Base-by-base conservation (phyloP, 139 green algal genomes). In the Chlorella sp. region DNA sequence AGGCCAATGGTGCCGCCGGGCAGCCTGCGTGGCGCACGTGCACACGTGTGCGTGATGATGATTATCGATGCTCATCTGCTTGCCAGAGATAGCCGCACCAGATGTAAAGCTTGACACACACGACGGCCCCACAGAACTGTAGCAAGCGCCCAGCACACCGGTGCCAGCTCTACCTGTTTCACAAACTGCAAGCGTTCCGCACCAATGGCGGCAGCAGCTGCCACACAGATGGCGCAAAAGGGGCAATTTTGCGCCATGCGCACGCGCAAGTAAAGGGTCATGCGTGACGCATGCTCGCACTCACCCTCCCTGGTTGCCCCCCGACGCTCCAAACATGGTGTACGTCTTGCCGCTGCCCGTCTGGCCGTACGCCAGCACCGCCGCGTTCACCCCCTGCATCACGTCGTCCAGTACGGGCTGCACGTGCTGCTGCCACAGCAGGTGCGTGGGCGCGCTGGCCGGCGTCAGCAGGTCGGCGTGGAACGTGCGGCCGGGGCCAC, bases 341-440 rank as follows among this genome's bases (percentile, higher is more conserved):
- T 75, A 42, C 2, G 74, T 77, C 71, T 84, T 85, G 77, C 87
- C 87, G 24, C 69, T 78, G 71, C 83, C 87, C 0, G 87, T 92
- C 66, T 90, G 87, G 1, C 85, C 87, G 66, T 89, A 88, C 6
- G 83, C 85, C 71, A 89, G 89, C 4, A 89, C 70, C 4, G 83
- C 85, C 50, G 49, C 24, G 62, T 81, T 85, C 36, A 79, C 34
- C 27, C 79, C 79, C 34, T 30, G 23, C 27, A 81, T n/a, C 5
- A 61, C 55, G 1, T 49, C 62, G 14, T 82, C 60, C 76, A 82
- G 22, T 2, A 82, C 50, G 4, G 74, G 74, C 36, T 65, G 62
- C 67, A 85, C 78, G 67, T 84, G 78, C 20, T 22, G 5, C 3
- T 23, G 14, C 32, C 68, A 78, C 72, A 82, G 62, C 22, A 67